These are phyloP conservation scores for Xylaria hypoxylon DNA, from an alignment of 2,329 filamentous ascomycete species.

Conservation along the genomic window DNA sequence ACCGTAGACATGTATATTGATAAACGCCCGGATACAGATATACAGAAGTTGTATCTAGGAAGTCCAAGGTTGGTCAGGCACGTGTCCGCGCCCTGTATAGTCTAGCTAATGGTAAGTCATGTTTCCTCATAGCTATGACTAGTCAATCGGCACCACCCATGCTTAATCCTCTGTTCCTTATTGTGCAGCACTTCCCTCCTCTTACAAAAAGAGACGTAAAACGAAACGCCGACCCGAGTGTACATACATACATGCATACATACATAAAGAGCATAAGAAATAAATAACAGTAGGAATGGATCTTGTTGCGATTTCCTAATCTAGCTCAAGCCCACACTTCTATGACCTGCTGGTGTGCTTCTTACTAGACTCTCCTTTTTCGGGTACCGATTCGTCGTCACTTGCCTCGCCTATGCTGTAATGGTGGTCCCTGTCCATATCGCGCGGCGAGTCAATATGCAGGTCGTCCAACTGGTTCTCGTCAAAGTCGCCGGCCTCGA, in stretches of 20 bases:
- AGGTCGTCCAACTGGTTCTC: conserved; percentile 74
- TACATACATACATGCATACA: conserved; percentile 21
- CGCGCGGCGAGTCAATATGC: conserved; percentile 62
- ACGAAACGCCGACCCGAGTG: conserved; percentile 23
- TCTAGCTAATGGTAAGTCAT: neutral
- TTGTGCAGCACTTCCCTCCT: neutral
- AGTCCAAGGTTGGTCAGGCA: neutral
- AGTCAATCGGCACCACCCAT: neutral
- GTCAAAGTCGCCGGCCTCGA: conserved; percentile 74
- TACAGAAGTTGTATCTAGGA: neutral
- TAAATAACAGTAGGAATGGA: conserved; percentile 1
- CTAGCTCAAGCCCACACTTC: neutral
- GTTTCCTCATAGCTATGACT: neutral
- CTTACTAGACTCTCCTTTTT: conserved; percentile 45
- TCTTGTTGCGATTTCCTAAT: neutral
- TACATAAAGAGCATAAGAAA: conserved; percentile 9
- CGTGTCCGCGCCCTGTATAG: neutral
- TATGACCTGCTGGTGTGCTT: conserved; percentile 30
- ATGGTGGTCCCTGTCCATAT: conserved; percentile 56
- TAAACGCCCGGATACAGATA: conserved; percentile 1
- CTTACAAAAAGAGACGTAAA: conserved; percentile 3
- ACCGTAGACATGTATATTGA: neutral
- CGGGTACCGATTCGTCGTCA: conserved; percentile 56
- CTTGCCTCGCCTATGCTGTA: conserved; percentile 70
- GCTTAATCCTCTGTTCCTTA: neutral